phyloP scores from a whole-genome alignment of 192 early-diverging fungal species.

The Ambispora gerdemannii region DNA sequence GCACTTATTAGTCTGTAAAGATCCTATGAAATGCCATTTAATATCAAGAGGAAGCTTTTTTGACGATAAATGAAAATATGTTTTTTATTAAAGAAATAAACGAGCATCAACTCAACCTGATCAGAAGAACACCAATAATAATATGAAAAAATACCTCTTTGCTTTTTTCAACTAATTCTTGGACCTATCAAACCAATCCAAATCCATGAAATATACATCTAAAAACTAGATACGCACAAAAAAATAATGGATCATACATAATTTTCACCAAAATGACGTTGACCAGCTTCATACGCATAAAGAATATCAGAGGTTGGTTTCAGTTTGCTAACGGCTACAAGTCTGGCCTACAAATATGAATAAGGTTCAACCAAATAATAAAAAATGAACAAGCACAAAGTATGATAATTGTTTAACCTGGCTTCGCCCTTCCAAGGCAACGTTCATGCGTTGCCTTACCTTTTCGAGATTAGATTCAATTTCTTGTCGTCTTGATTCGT shows the following conservation, averaged over 20 bases:
- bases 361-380: too few relatives aligned
- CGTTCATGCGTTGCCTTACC: slow-evolving; percentile 9
- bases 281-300: slow-evolving; percentile 75
- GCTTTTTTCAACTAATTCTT: slow-evolving; percentile 92
- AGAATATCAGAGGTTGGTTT: slow-evolving; percentile 81
- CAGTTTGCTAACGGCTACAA: slow-evolving; percentile 94
- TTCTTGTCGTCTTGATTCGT: slow-evolving; percentile 10
- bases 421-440: not conserved
- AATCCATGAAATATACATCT: not conserved
- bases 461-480: not conserved
- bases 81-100: not conserved
- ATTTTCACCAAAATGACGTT: slow-evolving; percentile 97
- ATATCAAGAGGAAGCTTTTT: slow-evolving; percentile 79
- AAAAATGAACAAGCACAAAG: too few relatives aligned
- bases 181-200: slow-evolving; percentile 54
- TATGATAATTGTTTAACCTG: too few relatives aligned
- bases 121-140: too few relatives aligned
- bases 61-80: not conserved
- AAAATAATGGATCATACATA: slow-evolving; percentile 56
- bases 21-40: slow-evolving; percentile 96
- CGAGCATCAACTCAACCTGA: not conserved
- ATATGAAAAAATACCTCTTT: slow-evolving; percentile 56
- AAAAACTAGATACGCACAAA: slow-evolving; percentile 39
- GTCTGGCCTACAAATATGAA: slow-evolving; percentile 40
- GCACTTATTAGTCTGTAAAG: slow-evolving; percentile 97